A percentile compares a stretch with the other conserved stretches of the same genome.
These are phyloP conservation scores for Erodium maritimum DNA, from an alignment of 345 rosid species.

Conservation along the genomic window DNA sequence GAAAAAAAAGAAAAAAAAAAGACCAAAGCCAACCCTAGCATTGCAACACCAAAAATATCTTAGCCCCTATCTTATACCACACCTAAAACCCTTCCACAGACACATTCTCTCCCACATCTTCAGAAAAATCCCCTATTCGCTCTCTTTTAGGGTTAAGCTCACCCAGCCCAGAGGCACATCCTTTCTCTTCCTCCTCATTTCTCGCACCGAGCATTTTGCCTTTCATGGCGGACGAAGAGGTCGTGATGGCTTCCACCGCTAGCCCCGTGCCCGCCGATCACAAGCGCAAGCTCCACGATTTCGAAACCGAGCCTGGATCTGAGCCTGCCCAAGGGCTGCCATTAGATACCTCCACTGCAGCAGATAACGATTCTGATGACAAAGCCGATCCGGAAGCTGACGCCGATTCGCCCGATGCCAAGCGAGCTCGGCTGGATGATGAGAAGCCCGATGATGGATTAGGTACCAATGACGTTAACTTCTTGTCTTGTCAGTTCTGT, in stretches of 20 bases:
- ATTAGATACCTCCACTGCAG: background rate
- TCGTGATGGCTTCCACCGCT: conserved; percentile 19
- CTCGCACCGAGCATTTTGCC: background rate
- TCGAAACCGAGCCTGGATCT: conserved; percentile 28
- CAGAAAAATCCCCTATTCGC: background rate
- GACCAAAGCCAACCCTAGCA: too few species aligned
- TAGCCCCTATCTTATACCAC: too few species aligned
- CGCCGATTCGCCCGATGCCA: conserved; percentile 29
- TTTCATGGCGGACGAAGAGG: conserved; percentile 58
- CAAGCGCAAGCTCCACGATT: conserved; percentile 63
- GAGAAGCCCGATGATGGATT: conserved; percentile 19
- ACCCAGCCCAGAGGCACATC: too few species aligned
- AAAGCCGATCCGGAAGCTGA: conserved; percentile 1
- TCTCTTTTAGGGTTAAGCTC: background rate
- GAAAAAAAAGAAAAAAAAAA: too few species aligned
- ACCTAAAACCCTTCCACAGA: background rate
- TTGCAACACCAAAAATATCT: too few species aligned
- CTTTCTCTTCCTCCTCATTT: background rate
- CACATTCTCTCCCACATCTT: background rate
- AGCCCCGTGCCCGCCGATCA: conserved; percentile 32
- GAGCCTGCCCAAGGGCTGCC: conserved; percentile 5
- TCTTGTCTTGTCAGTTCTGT: background rate
- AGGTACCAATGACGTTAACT: conserved; percentile 21
- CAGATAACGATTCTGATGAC: conserved; percentile 7
- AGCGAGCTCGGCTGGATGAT: conserved; percentile 39